These are phyloP conservation scores for Rhodotorula sp. DNA, from an alignment of 1,284 basidiomycete species.

Conservation along the genomic window DNA sequence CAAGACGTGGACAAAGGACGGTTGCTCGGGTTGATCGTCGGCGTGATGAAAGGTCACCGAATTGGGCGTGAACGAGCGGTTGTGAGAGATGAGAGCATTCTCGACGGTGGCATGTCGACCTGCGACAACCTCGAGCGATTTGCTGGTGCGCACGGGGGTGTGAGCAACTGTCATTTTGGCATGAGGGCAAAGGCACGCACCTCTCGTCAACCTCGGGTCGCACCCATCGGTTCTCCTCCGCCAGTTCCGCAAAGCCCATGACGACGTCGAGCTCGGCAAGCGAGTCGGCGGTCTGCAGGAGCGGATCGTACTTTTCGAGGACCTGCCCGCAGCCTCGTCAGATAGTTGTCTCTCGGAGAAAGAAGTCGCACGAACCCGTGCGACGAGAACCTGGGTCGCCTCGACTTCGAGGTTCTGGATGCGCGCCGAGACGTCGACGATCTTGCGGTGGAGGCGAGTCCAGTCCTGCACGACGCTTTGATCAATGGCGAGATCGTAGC, in stretches of 20 bases:
- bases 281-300: conserved; percentile 74
- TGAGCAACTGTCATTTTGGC: background rate
- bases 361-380: conserved; percentile 13
- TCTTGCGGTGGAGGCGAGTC: conserved; percentile 15
- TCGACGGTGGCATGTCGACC: conserved; percentile 94
- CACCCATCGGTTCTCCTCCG: conserved; percentile 74
- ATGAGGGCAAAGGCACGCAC: conserved; percentile 55
- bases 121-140: conserved; percentile 66
- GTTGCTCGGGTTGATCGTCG: conserved; percentile 43
- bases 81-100: conserved; percentile 72
- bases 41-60: conserved; percentile 63
- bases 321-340: background rate
- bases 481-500: no score
- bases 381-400: conserved; percentile 28
- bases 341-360: background rate
- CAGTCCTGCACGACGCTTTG: conserved; percentile 22
- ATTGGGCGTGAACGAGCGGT: conserved; percentile 81
- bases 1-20: conserved; percentile 68
- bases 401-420: conserved; percentile 37
- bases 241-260: conserved; percentile 77
- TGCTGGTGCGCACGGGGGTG: conserved; percentile 53
- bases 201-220: conserved; percentile 66
- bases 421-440: conserved; percentile 8
- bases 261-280: conserved; percentile 88
- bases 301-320: conserved; percentile 47